These are phyloP conservation scores for Acephala macrosclerotiorum DNA, from an alignment of 2,329 filamentous ascomycete genomes.

Conservation along the genomic window DNA sequence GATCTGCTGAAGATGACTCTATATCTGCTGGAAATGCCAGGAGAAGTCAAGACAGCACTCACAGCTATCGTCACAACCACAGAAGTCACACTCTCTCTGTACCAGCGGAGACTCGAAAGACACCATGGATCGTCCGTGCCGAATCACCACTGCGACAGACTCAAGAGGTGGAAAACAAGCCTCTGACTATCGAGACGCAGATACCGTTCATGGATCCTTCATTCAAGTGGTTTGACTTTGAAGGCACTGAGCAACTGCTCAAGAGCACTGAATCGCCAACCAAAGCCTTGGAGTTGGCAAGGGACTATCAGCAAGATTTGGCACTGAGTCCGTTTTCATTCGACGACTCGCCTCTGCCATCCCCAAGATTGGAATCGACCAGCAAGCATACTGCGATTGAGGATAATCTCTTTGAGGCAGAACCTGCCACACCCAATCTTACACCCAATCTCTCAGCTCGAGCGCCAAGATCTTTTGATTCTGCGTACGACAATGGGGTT, in stretches of 20 bases:
- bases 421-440: constrained; percentile 32
- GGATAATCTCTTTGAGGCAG: constrained; percentile 53
- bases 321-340: constrained; percentile 47
- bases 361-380: constrained; percentile 51
- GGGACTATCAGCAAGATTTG: constrained; percentile 38
- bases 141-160: constrained; percentile 37
- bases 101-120: constrained; percentile 27
- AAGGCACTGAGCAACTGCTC: constrained; percentile 16
- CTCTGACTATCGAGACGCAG: constrained; percentile 30
- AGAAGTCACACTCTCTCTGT: constrained; percentile 38
- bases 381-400: constrained; percentile 58
- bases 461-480: constrained; percentile 36
- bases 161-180: constrained; percentile 18
- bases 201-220: constrained; percentile 26
- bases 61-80: constrained; percentile 19
- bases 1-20: constrained; percentile 35
- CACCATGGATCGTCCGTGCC: constrained; percentile 32
- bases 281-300: constrained; percentile 34
- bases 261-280: constrained; percentile 32
- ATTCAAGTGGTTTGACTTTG: constrained; percentile 33
- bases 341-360: constrained; percentile 40
- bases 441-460: constrained; percentile 27
- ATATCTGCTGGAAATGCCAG: constrained; percentile 18
- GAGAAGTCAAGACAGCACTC: constrained; percentile 18
- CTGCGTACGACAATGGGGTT: constrained; percentile 27